These are phyloP conservation scores for Hyphopichia pseudoburtonii DNA, from an alignment of 1,139 yeast genomes.

Conservation along the genomic window DNA sequence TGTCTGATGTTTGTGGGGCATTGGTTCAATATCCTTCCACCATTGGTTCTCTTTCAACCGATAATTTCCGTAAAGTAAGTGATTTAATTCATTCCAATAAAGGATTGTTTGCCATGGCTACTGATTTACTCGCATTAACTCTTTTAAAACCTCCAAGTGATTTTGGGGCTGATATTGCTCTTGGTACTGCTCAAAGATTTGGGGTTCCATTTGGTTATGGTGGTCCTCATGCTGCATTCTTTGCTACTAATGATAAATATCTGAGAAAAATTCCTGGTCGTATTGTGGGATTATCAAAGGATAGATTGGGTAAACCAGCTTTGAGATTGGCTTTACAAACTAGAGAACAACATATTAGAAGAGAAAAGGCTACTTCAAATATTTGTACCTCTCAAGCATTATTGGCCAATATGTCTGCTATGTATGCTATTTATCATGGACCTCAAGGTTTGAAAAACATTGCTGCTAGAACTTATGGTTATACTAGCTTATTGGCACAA, in stretches of 20 bases:
- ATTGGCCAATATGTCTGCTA: conserved; percentile 91
- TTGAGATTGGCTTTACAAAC: conserved; percentile 93
- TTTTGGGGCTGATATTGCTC: conserved; percentile 89
- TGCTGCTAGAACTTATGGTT: conserved; percentile 75
- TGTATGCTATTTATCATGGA: conserved; percentile 96
- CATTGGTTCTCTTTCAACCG: conserved; percentile 61
- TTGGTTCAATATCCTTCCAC: conserved; percentile 90
- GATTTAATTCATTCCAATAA: conserved; percentile 68
- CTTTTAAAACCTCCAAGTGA: conserved; percentile 79
- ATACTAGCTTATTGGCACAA: conserved; percentile 70
- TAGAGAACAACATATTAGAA: conserved; percentile 94
- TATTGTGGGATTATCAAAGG: conserved; percentile 89
- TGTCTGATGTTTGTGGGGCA: conserved; percentile 67
- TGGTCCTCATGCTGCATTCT: conserved; percentile 98
- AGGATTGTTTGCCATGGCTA: conserved; percentile 79
- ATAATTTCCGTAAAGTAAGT: conserved; percentile 54
- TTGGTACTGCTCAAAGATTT: conserved; percentile 92
- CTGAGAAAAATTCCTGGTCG: conserved; percentile 97
- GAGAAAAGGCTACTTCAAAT: conserved; percentile 97
- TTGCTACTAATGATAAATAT: conserved; percentile 74
- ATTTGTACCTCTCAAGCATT: conserved; percentile 98
- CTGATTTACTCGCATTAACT: conserved; percentile 88
- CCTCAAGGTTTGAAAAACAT: conserved; percentile 83
- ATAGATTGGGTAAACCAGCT: conserved; percentile 86
- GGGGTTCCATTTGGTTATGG: conserved; percentile 98